Conservation (phyloP, 352 stramenopile species). For the Pilasporangium apinafurcum region DNA sequence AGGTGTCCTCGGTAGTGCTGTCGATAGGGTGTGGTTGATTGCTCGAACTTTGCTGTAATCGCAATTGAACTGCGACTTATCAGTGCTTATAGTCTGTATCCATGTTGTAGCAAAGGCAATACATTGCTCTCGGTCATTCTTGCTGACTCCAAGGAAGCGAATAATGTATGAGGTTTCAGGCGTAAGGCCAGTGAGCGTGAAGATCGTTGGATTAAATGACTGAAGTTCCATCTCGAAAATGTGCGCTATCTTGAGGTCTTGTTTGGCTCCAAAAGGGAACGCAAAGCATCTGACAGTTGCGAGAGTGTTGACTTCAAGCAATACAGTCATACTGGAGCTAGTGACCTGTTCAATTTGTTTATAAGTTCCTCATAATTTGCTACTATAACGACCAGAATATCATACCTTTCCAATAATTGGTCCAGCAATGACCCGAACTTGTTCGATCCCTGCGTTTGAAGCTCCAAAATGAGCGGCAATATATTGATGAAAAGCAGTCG, state of each 20-base stretch:
- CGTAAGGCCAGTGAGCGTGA: constrained; percentile 12
- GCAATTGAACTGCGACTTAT: not conserved
- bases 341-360: constrained; percentile 18
- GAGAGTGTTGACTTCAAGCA: constrained; percentile 28
- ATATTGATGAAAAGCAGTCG: constrained; percentile 20
- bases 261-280: constrained; percentile 9
- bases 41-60: constrained; percentile 8
- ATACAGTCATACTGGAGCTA: constrained; percentile 11
- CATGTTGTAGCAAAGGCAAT: constrained; percentile 19
- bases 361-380: too few species aligned
- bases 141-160: constrained; percentile 30
- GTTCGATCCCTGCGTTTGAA: constrained; percentile 6
- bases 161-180: constrained; percentile 27
- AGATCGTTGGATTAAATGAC: constrained; percentile 9
- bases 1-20: not conserved
- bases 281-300: constrained; percentile 25
- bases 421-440: constrained; percentile 23
- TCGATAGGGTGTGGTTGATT: constrained; percentile 9
- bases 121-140: constrained; percentile 19
- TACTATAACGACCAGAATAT: not conserved
- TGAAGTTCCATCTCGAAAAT: constrained; percentile 1
- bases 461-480: constrained; percentile 22
- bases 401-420: constrained; percentile 30
- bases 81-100: too few species aligned
- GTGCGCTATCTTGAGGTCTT: not conserved